Percentiles rank a stretch among this genome's conserved stretches.
Conservation (phyloP, 495 filamentous ascomycete species). For the Saxispiralis lemnorum region DNA sequence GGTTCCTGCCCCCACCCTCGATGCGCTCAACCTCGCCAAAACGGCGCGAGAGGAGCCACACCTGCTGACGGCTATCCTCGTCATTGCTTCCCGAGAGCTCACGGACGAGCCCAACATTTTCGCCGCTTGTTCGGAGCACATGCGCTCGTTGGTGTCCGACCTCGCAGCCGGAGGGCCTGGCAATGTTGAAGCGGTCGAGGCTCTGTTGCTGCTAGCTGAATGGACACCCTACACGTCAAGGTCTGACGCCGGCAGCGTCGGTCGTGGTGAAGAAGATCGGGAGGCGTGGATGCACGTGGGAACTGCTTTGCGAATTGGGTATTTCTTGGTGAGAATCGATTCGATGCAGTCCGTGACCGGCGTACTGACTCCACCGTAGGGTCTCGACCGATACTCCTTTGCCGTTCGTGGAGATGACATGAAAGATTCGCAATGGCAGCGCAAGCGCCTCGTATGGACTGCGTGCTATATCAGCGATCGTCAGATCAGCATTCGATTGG, state of each 20-base stretch:
- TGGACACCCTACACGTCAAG: slow-evolving; percentile 40
- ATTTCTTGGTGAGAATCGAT: slow-evolving; percentile 28
- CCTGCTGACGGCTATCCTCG: slow-evolving; percentile 43
- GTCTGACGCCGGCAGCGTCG: slow-evolving; percentile 34
- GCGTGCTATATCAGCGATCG: slow-evolving; percentile 49
- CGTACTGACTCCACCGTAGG: slow-evolving; percentile 7
- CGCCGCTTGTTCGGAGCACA: slow-evolving; percentile 43
- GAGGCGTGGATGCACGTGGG: slow-evolving; percentile 55
- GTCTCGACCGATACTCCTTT: slow-evolving; percentile 41
- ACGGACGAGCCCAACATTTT: slow-evolving; percentile 38
- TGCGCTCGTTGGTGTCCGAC: slow-evolving; percentile 42
- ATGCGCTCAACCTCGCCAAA: slow-evolving; percentile 29
- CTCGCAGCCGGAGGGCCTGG: slow-evolving; percentile 42
- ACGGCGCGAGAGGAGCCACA: slow-evolving; percentile 36
- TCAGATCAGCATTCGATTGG: slow-evolving; percentile 44
- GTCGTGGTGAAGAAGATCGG: slow-evolving; percentile 46
- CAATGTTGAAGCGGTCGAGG: slow-evolving; percentile 47
- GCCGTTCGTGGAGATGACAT: slow-evolving; percentile 31
- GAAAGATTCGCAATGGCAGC: slow-evolving; percentile 28
- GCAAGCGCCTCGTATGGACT: slow-evolving; percentile 44
- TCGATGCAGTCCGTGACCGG: too few relatives aligned
- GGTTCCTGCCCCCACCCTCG: slow-evolving; percentile 37
- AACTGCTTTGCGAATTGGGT: slow-evolving; percentile 43
- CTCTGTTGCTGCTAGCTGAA: slow-evolving; percentile 43
- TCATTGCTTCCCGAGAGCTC: slow-evolving; percentile 44